phyloP scores from a whole-genome alignment of 179 eudicot genomes.

The Spergularia azorica region DNA sequence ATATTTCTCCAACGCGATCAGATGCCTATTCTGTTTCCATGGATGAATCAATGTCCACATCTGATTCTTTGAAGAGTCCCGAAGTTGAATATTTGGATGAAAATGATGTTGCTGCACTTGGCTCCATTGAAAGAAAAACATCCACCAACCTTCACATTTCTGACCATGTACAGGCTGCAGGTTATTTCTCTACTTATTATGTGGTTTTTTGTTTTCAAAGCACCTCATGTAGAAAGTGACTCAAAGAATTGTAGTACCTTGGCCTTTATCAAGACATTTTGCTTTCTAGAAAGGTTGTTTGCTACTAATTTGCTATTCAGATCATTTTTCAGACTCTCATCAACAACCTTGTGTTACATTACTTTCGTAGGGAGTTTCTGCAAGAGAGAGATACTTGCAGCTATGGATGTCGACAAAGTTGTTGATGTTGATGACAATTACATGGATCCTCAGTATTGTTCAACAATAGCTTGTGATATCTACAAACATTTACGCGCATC shows the following conservation, averaged over 20 bases:
- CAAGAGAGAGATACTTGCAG: slow-evolving; percentile 60
- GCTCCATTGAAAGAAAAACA: slow-evolving; percentile 65
- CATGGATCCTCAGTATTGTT: slow-evolving; percentile 82
- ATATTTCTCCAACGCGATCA: slow-evolving; percentile 55
- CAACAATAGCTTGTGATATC: slow-evolving; percentile 89
- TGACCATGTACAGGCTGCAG: slow-evolving; percentile 50
- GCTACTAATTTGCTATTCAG: background rate
- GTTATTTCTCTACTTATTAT: slow-evolving; percentile 31
- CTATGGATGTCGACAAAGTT: slow-evolving; percentile 46
- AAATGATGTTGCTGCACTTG: slow-evolving; percentile 50
- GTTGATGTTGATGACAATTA: slow-evolving; percentile 67
- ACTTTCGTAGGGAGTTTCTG: slow-evolving; percentile 48
- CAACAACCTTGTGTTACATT: background rate
- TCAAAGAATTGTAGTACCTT: too few relatives aligned
- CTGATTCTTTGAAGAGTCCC: slow-evolving; percentile 87
- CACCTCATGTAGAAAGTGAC: too few relatives aligned
- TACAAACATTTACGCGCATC: slow-evolving; percentile 81
- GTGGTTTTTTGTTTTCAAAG: background rate
- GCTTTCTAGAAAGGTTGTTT: background rate
- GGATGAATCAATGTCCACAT: slow-evolving; percentile 84
- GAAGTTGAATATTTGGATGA: slow-evolving; percentile 84
- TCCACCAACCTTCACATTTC: slow-evolving; percentile 58
- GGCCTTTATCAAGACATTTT: too few relatives aligned
- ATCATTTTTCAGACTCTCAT: background rate
- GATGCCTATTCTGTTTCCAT: slow-evolving; percentile 58